A percentile compares a stretch with the other conserved stretches of the same genome.
Evolutionary conservation across 495 filamentous ascomycete species (phyloP).

Genomic region (Bacidia rubella): DNA sequence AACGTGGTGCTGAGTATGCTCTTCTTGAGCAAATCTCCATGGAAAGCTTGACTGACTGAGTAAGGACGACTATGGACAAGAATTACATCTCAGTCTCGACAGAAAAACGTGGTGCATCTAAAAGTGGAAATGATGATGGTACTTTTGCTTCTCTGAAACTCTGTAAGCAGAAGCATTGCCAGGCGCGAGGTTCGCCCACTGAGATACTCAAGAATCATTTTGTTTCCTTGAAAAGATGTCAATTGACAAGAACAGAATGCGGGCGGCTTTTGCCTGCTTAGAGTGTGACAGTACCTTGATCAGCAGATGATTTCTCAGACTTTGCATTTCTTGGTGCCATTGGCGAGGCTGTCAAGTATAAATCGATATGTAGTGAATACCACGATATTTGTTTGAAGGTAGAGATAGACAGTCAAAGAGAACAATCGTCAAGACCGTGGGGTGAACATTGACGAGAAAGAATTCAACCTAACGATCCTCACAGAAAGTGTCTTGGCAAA

Average conservation of each 20-base stretch:
- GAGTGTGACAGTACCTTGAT: slow-evolving; percentile 27
- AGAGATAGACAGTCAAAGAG: not conserved
- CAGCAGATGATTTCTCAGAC: slow-evolving; percentile 26
- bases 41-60: slow-evolving; percentile 29
- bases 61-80: slow-evolving; percentile 39
- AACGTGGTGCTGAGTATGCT: slow-evolving; percentile 12
- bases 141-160: slow-evolving; percentile 44
- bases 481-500: not conserved
- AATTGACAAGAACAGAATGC: not conserved
- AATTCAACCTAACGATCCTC: no score
- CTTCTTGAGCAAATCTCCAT: slow-evolving; percentile 10
- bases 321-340: slow-evolving; percentile 44
- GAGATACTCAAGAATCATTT: slow-evolving; percentile 43
- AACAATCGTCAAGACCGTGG: no score
- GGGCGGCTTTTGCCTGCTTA: not conserved
- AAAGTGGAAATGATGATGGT: no score
- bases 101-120: no score
- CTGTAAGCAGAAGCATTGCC: not conserved
- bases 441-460: no score
- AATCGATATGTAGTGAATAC: no score
- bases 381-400: not conserved
- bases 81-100: slow-evolving; percentile 4
- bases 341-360: no score
- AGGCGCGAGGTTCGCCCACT: slow-evolving; percentile 28
- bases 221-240: slow-evolving; percentile 8